Conservation (phyloP, 2,329 filamentous ascomycete species). For the Aspergillus versicolor region DNA sequence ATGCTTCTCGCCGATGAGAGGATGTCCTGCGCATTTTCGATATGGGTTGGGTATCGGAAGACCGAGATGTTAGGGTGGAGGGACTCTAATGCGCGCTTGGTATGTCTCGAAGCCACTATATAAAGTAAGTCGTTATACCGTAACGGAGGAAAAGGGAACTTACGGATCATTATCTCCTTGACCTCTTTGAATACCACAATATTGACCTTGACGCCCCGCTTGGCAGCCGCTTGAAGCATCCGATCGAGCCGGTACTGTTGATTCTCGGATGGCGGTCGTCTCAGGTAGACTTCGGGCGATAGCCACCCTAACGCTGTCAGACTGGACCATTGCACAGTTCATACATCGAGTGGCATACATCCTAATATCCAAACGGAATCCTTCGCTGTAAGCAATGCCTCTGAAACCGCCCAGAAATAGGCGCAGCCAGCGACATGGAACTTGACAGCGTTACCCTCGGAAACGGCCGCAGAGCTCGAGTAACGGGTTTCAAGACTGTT, state of each 20-base stretch:
- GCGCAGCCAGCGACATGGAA: conserved; percentile 2
- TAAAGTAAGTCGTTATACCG: neutral
- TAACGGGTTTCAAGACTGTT: neutral
- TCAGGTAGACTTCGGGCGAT: neutral
- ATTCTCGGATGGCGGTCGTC: neutral
- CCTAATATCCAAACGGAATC: neutral
- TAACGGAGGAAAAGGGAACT: neutral
- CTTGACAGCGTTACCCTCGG: neutral
- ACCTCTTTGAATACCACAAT: neutral
- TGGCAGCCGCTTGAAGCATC: neutral
- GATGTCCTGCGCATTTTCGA: neutral
- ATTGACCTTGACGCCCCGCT: neutral
- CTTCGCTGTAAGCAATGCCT: neutral
- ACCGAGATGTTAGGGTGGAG: neutral
- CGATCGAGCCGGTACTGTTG: neutral
- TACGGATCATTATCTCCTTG: neutral
- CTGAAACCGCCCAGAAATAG: conserved; percentile 1
- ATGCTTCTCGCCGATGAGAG: neutral
- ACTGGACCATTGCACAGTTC: too few species aligned
- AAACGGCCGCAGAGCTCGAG: neutral
- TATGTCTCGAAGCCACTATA: neutral
- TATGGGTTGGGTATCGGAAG: neutral
- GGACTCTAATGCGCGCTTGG: neutral
- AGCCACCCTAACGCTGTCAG: neutral
- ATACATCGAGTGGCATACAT: neutral